phyloP scores from a whole-genome alignment of 495 filamentous ascomycete genomes.

The Penicillium maclennaniae region DNA sequence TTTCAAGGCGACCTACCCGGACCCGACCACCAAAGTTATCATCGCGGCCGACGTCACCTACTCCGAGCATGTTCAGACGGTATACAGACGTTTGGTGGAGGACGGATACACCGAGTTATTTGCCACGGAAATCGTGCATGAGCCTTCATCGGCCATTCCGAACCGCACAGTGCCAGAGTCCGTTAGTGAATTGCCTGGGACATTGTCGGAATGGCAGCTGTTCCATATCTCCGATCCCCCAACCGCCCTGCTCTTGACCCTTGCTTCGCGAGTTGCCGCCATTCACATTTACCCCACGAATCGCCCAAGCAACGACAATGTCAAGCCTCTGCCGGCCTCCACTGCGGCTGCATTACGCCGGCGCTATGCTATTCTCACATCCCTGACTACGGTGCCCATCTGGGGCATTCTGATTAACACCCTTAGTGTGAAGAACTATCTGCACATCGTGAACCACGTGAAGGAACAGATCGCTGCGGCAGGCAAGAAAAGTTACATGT shows the following conservation, averaged over 20 bases:
- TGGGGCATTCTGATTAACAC: conserved; percentile 96
- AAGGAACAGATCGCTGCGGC: conserved; percentile 64
- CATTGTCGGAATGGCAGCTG: conserved; percentile 66
- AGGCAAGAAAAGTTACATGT: conserved; percentile 91
- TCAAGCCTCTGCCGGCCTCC: conserved; percentile 44
- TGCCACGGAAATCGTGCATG: conserved; percentile 66
- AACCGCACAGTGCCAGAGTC: conserved; percentile 66
- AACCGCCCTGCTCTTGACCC: conserved; percentile 76
- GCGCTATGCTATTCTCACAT: conserved; percentile 81
- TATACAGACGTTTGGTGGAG: conserved; percentile 47
- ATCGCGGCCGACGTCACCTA: conserved; percentile 91
- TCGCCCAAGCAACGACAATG: conserved; percentile 24
- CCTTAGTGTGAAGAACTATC: conserved; percentile 84
- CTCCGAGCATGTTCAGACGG: conserved; percentile 57
- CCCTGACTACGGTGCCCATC: conserved; percentile 73
- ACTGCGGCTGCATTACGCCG: conserved; percentile 65
- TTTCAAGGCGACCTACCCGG: conserved; percentile 66
- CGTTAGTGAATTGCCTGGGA: conserved; percentile 43
- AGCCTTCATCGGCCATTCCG: conserved; percentile 78
- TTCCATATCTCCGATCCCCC: conserved; percentile 91
- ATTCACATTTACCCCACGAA: conserved; percentile 76
- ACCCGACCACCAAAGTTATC: conserved; percentile 60
- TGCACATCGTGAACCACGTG: conserved; percentile 71
- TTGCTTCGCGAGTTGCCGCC: conserved; percentile 73
- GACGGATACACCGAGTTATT: conserved; percentile 69